Evolutionary conservation across 2,329 filamentous ascomycete species (phyloP).

Genomic region (Phyllosticta citribraziliensis): DNA sequence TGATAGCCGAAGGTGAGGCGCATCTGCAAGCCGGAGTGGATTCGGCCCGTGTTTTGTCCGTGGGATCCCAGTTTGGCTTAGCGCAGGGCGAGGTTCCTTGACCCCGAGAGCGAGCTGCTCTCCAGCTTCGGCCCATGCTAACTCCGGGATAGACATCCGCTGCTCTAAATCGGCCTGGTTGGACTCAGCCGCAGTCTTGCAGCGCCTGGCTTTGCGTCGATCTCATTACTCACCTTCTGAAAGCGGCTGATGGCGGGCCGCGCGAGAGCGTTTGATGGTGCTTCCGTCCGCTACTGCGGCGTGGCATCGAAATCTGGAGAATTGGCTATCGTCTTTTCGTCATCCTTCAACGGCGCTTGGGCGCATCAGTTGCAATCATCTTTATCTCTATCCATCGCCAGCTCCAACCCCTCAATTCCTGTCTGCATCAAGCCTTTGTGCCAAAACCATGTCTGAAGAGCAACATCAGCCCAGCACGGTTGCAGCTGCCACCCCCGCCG

Average conservation of each 20-base stretch:
- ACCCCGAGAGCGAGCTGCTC: no score
- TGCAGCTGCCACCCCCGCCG: background rate
- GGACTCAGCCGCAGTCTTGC: background rate
- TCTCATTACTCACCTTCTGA: background rate
- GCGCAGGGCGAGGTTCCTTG: background rate
- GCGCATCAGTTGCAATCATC: background rate
- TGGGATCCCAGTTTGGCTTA: background rate
- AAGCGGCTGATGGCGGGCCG: background rate
- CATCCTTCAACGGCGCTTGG: background rate
- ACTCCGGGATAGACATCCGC: background rate
- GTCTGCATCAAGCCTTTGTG: background rate
- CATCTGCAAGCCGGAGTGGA: background rate
- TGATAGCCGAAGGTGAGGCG: background rate
- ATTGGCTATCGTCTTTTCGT: background rate
- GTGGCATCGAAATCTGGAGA: background rate
- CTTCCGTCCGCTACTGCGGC: background rate
- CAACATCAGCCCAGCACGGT: background rate
- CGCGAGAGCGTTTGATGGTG: background rate
- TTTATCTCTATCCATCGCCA: background rate
- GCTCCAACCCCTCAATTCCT: background rate
- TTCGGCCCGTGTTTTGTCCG: background rate
- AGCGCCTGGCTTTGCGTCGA: background rate
- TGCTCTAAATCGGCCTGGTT: background rate
- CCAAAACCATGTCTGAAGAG: background rate
- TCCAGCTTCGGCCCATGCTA: background rate